phyloP scores from a whole-genome alignment of 2,329 filamentous ascomycete species.

The Trichoderma lentiforme region DNA sequence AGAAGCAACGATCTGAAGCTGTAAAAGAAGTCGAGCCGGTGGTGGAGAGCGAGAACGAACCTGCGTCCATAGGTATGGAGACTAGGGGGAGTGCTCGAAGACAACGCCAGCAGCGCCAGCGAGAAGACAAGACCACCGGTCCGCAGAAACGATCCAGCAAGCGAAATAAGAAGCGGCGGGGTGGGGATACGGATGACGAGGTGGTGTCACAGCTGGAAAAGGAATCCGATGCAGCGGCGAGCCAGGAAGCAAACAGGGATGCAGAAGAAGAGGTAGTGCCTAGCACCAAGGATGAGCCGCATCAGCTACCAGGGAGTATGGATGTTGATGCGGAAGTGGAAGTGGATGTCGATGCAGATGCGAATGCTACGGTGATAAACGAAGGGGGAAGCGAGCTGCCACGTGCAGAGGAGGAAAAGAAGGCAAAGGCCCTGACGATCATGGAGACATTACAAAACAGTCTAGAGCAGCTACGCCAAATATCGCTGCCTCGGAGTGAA shows the following conservation, averaged over 20 bases:
- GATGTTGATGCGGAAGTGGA: not conserved
- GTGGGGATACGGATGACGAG: constrained; percentile 40
- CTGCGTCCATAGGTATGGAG: constrained; percentile 12
- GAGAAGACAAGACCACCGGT: constrained; percentile 1
- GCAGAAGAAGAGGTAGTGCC: not conserved
- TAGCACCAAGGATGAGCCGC: not conserved
- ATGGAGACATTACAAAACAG: constrained; percentile 34
- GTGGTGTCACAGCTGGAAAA: constrained; percentile 40
- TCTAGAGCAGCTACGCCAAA: constrained; percentile 56
- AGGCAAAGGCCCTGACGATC: constrained; percentile 26
- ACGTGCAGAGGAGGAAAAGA: constrained; percentile 13
- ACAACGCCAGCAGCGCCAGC: constrained; percentile 17
- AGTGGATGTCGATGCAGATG: not conserved
- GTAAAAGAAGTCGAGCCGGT: constrained; percentile 20
- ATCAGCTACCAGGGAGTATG: not conserved
- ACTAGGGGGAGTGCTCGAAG: constrained; percentile 24
- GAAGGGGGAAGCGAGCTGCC: constrained; percentile 9
- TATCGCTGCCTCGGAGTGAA: constrained; percentile 60
- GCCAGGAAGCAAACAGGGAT: constrained; percentile 18
- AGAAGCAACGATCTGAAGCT: constrained; percentile 30
- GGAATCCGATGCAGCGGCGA: constrained; percentile 40
- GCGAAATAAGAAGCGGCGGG: constrained; percentile 23
- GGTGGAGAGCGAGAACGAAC: not conserved
- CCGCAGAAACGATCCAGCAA: constrained; percentile 12
- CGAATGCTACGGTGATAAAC: constrained; percentile 1